Percentiles rank a stretch among this genome's conserved stretches.
phyloP scores from a whole-genome alignment of 2,329 filamentous ascomycete genomes.

The Drechmeria coniospora region DNA sequence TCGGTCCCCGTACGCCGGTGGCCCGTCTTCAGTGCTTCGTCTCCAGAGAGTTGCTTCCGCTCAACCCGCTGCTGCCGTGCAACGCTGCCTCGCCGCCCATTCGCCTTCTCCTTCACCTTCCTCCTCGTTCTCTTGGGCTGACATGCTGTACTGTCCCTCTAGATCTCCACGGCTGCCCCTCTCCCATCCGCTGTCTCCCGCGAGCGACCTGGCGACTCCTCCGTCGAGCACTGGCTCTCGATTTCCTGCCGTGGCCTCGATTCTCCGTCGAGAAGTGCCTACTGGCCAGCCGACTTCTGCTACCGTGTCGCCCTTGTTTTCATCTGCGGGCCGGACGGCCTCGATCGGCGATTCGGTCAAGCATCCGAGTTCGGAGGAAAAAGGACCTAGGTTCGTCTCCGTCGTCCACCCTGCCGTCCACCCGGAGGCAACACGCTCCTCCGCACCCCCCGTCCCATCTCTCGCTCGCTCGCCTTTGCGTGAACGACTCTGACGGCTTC shows the following conservation, averaged over 20 bases:
- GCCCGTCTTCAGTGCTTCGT: not conserved
- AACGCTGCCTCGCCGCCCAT: not conserved
- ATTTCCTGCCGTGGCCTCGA: too few species aligned
- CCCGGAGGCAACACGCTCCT: too few species aligned
- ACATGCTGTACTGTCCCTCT: not conserved
- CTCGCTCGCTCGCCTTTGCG: too few species aligned
- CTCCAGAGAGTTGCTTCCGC: too few species aligned
- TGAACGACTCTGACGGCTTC: too few species aligned
- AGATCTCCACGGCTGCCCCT: slow-evolving; percentile 33
- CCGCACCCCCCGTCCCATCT: too few species aligned
- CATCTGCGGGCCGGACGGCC: slow-evolving; percentile 12
- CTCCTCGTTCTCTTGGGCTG: too few species aligned
- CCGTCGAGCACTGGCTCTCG: slow-evolving; percentile 25
- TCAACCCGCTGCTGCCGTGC: not conserved
- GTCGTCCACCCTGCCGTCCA: not conserved
- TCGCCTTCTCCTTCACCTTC: not conserved
- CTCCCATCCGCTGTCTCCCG: slow-evolving; percentile 34
- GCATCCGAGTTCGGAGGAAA: slow-evolving; percentile 17
- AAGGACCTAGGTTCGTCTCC: slow-evolving; percentile 17
- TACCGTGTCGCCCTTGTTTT: slow-evolving; percentile 1
- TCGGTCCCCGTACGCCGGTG: too few species aligned
- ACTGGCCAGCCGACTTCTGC: slow-evolving; percentile 5
- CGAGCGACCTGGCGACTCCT: slow-evolving; percentile 25
- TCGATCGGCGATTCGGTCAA: slow-evolving; percentile 22
- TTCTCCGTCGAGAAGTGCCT: slow-evolving; percentile 10